Percentiles rank a stretch among this genome's conserved stretches.
Evolutionary conservation across 306 rosid species (phyloP).

Genomic region (Medicago ruthenica): DNA sequence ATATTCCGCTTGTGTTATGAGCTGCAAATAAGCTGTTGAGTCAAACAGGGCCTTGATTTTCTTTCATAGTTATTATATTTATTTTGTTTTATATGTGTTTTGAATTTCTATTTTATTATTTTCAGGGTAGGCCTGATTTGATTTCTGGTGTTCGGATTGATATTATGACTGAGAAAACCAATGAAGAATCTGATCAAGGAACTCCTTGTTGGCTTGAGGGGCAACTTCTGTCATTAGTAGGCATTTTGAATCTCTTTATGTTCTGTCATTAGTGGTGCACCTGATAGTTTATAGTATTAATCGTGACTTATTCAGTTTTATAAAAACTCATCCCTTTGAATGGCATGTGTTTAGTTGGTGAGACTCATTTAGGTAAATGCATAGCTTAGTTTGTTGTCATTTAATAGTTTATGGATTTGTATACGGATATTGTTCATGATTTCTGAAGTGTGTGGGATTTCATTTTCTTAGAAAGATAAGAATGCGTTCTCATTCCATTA

Average conservation of each 20-base stretch:
- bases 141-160: conserved; percentile 83
- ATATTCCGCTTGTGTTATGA: too few relatives aligned
- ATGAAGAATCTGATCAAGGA: conserved; percentile 49
- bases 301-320: conserved; percentile 3
- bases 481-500: conserved; percentile 22
- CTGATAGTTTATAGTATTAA: conserved; percentile 19
- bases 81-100: conserved; percentile 14
- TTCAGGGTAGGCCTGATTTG: conserved; percentile 82
- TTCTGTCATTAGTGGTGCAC: conserved; percentile 15
- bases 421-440: conserved; percentile 14
- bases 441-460: conserved; percentile 27
- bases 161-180: conserved; percentile 71
- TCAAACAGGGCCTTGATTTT: not conserved
- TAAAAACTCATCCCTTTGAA: conserved; percentile 27
- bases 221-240: conserved; percentile 70
- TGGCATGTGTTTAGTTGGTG: conserved; percentile 4
- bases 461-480: conserved; percentile 21
- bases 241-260: conserved; percentile 40
- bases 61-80: conserved; percentile 33
- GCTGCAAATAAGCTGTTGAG: too few relatives aligned
- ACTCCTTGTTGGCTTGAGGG: conserved; percentile 69
- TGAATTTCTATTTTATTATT: conserved; percentile 31
- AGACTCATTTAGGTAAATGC: not conserved
- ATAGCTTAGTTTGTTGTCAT: conserved; percentile 27
- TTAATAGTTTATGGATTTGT: conserved; percentile 18